A percentile compares a stretch with the other conserved stretches of the same genome.
Evolutionary conservation across 257 asterid species (phyloP).

Genomic region (Plectranthus barbatus): DNA sequence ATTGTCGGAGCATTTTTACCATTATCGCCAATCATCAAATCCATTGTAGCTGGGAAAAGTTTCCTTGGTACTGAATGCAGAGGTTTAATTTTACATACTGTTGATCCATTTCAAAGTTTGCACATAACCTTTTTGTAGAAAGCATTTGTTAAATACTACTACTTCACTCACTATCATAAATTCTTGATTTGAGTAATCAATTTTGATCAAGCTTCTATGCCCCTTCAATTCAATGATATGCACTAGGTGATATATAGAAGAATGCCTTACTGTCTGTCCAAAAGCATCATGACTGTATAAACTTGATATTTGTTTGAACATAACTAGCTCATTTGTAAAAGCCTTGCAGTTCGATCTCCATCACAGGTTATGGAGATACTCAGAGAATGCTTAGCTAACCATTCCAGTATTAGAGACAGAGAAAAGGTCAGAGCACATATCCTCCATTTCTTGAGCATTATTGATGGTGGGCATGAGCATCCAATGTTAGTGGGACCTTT

Average conservation of each 20-base stretch:
- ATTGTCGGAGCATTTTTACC: background rate
- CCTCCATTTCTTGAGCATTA: background rate
- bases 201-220: background rate
- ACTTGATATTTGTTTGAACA: background rate
- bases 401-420: background rate
- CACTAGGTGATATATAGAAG: background rate
- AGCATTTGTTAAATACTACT: slow-evolving; percentile 2
- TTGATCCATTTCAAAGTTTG: background rate
- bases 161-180: background rate
- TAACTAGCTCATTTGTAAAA: background rate
- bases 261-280: slow-evolving; percentile 1
- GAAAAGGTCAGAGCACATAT: background rate
- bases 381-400: background rate
- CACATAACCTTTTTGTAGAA: no score
- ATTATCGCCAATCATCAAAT: background rate
- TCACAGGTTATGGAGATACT: background rate
- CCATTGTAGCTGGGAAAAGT: slow-evolving; percentile 8
- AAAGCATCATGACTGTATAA: background rate
- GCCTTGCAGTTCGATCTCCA: background rate
- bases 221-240: background rate
- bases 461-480: slow-evolving; percentile 8
- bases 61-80: background rate
- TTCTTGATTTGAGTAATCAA: background rate
- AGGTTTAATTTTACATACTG: background rate
- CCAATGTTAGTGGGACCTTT: slow-evolving; percentile 11